Conservation (phyloP, 1,284 basidiomycete species). For the Golubevia pallescens region DNA sequence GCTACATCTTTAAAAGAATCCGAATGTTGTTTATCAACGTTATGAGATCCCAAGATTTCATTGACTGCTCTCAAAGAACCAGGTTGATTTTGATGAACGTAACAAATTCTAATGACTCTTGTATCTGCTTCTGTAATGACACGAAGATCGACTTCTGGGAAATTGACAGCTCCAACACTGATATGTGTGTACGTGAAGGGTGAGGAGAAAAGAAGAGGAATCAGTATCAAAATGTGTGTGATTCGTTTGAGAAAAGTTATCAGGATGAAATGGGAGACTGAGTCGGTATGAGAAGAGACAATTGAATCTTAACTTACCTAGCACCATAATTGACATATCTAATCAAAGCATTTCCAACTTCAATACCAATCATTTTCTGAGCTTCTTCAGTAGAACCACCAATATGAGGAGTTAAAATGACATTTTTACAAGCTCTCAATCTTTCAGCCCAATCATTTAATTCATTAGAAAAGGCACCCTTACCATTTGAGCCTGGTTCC, state of each 20-base stretch:
- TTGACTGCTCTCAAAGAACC: constrained; percentile 60
- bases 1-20: constrained; percentile 55
- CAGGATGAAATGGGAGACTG: constrained; percentile 1
- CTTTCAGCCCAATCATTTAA: constrained; percentile 47
- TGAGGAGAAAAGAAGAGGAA: constrained; percentile 2
- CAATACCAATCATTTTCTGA: constrained; percentile 61
- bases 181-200: neutral
- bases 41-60: constrained; percentile 58
- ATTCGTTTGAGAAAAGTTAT: neutral
- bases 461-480: constrained; percentile 4
- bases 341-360: constrained; percentile 56
- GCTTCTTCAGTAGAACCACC: constrained; percentile 63
- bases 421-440: constrained; percentile 47
- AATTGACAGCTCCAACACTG: constrained; percentile 53
- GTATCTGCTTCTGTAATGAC: constrained; percentile 56
- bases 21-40: constrained; percentile 63
- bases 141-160: constrained; percentile 62
- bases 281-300: too few relatives aligned
- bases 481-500: constrained; percentile 58
- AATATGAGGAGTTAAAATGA: constrained; percentile 61
- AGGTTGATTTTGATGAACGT: constrained; percentile 63
- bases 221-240: neutral
- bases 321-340: constrained; percentile 63
- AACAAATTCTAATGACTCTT: constrained; percentile 57
- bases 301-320: too few relatives aligned